These are phyloP conservation scores for Fusarium nygamai DNA, from an alignment of 2,329 filamentous ascomycete genomes.

Conservation along the genomic window DNA sequence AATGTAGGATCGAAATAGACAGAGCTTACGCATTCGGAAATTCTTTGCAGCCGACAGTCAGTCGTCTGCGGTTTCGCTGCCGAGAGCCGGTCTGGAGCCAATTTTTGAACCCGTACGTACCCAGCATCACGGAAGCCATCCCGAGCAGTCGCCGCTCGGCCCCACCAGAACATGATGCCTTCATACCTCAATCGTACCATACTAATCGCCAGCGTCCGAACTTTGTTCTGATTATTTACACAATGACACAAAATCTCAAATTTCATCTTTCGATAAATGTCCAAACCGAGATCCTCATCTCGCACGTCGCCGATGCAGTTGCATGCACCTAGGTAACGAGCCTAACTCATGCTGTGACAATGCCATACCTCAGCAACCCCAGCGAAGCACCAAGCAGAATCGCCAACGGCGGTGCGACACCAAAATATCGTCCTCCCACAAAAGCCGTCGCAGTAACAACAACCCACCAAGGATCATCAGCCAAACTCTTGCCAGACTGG, in stretches of 20 bases:
- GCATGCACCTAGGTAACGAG: fast-evolving
- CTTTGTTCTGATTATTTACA: not conserved
- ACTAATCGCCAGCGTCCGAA: fast-evolving
- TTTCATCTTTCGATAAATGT: not conserved
- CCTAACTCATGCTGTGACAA: not conserved
- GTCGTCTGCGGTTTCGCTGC: not conserved
- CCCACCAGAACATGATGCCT: not conserved
- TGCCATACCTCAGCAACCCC: conserved; percentile 6
- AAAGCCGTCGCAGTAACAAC: conserved; percentile 60
- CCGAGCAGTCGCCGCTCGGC: not conserved
- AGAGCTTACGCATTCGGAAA: not conserved
- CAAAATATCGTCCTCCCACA: conserved; percentile 3
- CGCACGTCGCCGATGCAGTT: not conserved
- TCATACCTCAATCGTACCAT: not conserved
- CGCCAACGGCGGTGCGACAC: not conserved
- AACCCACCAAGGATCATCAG: conserved; percentile 70
- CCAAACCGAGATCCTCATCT: fast-evolving
- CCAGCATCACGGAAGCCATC: not conserved
- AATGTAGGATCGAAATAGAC: fast-evolving
- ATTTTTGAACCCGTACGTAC: fast-evolving
- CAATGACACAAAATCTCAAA: not conserved
- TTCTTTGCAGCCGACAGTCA: too few relatives aligned
- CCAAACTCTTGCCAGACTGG: conserved; percentile 62
- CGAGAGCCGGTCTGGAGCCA: not conserved
- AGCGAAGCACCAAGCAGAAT: conserved; percentile 7